These are phyloP conservation scores for Desmodesmus armatus DNA, from an alignment of 139 green algal species.

Conservation along the genomic window DNA sequence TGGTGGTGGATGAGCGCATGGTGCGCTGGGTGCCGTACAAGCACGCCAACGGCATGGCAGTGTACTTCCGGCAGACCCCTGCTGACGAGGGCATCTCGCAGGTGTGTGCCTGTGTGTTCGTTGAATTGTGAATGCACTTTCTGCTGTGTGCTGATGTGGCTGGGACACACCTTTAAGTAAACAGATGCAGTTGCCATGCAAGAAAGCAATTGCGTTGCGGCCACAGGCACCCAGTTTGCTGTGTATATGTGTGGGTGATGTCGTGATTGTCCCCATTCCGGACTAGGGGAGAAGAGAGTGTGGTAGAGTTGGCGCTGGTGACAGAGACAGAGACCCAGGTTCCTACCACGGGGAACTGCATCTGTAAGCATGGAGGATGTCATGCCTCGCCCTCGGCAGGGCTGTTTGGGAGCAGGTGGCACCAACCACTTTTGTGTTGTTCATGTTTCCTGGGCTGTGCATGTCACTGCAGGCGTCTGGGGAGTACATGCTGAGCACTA, in stretches of 20 bases:
- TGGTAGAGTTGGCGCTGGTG: too few species aligned
- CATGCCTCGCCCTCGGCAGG: too few species aligned
- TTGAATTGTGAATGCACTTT: neutral
- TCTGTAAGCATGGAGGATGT: too few species aligned
- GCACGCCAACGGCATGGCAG: constrained; percentile 46
- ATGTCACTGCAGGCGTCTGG: constrained; percentile 31
- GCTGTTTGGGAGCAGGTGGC: too few species aligned
- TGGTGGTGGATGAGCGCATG: constrained; percentile 31
- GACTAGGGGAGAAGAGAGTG: too few species aligned
- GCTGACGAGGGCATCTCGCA: constrained; percentile 25
- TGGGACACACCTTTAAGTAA: neutral
- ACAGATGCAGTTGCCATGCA: neutral
- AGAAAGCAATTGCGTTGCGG: too few species aligned
- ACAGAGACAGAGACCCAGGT: too few species aligned
- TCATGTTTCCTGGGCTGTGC: neutral
- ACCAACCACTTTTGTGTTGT: neutral
- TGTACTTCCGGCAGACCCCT: constrained; percentile 39
- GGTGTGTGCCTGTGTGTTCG: neutral
- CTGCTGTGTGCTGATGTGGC: neutral
- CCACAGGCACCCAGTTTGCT: too few species aligned
- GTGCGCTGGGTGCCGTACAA: constrained; percentile 48
- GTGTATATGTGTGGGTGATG: too few species aligned
- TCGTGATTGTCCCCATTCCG: too few species aligned
- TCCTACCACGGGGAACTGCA: too few species aligned
- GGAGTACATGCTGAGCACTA: constrained; percentile 44